Base-by-base conservation (phyloP, 495 filamentous ascomycete genomes). In the Neurospora sp. region DNA sequence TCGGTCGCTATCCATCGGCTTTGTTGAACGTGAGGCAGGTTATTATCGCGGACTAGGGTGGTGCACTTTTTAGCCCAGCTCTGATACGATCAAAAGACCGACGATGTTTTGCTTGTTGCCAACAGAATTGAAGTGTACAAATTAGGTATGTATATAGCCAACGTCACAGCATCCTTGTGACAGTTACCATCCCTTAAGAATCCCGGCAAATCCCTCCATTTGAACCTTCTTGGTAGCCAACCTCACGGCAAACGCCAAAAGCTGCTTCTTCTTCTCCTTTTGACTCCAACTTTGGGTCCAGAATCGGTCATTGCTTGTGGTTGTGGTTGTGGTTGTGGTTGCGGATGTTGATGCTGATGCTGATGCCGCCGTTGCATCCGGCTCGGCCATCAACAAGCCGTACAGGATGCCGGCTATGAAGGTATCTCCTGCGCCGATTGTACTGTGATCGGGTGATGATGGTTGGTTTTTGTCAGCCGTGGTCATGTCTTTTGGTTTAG, bases 361-460 rank as follows among this genome's bases (percentile, higher is more conserved):
- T 39, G 39, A 16, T 45, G 44, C 12, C 18, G n/a, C n/a, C 8
- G 4, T 31, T 31, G 12, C 5, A 31, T 10, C 9, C 22, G 12
- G 12, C 53, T 5, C 14, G 22, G 73, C 85, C 83, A 27, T 84
- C 75, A 35, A 74, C 74, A 91, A 76, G 22, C 84, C 86, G 77
- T 89, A 92, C 53, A 93, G 79, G 78, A 92, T 88, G 35, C 90
- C 91, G 8, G 90, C 91, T 73, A 91, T 88, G 75, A 93, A 93
- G 2, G 91, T 92, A 77, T 93, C 91, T 75, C 91, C 91, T 72
- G 91, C 91, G 61, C 90, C 90, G 69, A 92, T 86, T 10, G 90
- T 86, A 75, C 90, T 92, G 70, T 45, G 68, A 53, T 35, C 47
- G 71, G 27, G 42, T 20, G 10, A 69, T 27, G 40, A 71, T 40